Percentiles rank a stretch among this genome's conserved stretches.
These are phyloP conservation scores for Chloris gayana DNA, from an alignment of 176 grass and related monocot genomes.

Conservation along the genomic window DNA sequence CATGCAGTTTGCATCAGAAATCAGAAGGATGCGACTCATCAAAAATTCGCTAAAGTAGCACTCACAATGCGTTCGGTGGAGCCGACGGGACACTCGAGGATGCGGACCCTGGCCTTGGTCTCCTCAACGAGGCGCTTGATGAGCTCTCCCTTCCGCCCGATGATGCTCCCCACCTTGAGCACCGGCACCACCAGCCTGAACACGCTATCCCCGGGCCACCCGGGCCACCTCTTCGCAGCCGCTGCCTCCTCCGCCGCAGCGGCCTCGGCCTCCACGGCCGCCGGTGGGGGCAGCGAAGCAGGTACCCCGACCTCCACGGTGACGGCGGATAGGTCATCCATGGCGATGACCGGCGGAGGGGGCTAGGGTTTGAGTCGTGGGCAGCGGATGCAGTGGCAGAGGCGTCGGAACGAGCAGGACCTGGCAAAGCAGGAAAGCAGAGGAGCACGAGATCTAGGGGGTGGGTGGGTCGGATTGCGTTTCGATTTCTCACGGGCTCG, in stretches of 20 bases:
- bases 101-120: constrained; percentile 79
- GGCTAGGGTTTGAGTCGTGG: constrained; percentile 55
- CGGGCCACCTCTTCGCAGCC: constrained; percentile 78
- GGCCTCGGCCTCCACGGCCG: neutral
- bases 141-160: constrained; percentile 89
- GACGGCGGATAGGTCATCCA: constrained; percentile 39
- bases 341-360: constrained; percentile 19
- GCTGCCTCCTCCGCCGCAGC: constrained; percentile 23
- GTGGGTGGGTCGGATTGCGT: neutral
- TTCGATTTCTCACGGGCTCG: constrained; percentile 15
- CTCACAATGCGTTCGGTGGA: constrained; percentile 87
- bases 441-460: constrained; percentile 31
- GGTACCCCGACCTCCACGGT: constrained; percentile 11
- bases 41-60: neutral
- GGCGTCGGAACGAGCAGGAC: constrained; percentile 1
- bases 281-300: neutral
- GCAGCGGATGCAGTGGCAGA: neutral
- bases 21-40: neutral
- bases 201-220: constrained; percentile 90
- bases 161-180: constrained; percentile 91
- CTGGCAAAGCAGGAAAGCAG: constrained; percentile 12
- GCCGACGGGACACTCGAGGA: constrained; percentile 82
- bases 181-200: constrained; percentile 84
- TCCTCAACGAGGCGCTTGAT: constrained; percentile 95
- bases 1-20: neutral